Base-by-base conservation (phyloP, 139 green algal species). In the Nannochloris sp. region DNA sequence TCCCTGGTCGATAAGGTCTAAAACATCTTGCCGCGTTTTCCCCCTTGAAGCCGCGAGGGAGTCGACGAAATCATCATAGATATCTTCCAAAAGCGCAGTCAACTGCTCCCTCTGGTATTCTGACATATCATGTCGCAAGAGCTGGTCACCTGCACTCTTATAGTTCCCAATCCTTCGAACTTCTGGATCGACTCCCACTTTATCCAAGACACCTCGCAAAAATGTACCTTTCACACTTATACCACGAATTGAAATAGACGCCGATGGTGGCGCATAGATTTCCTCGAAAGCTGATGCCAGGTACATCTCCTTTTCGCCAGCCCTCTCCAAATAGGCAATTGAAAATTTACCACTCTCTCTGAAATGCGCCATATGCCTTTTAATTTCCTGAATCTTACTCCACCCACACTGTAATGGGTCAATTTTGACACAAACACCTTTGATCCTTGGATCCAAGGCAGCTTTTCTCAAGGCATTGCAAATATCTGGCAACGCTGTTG, bases 281-380 rank as follows among this genome's bases (percentile, higher is more conserved):
- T 98, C 91, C 14, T 80, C 31, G 58, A 81, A 96, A 0, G 81
- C 82, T 20, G 59, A 77, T 12, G 87, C 89, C 25, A 98, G 66
- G 70, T 86, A 95, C 67, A 96, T 97, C 80, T 98, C 92, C 80
- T 96, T 92, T 76, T 86, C 78, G 13, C 86, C 82, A 2, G 73
- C 91, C 20, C 72, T 61, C 69, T 89, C 83, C 79, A 97, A 82
- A 69, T 86, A 96, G 5, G 80, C 84, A 1, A 97, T 72, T 6
- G 56, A 80, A 65, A 85, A 92, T 80, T 98, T 98, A 71, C 92
- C 91, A 30, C 49, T 73, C 11, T 70, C 20, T 12, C 72, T 71
- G 70, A 94, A 93, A 66, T 80, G 64, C 36, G 82, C 77, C 3
- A 96, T 62, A 69, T 93, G 77, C 8, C 83, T 69, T 29, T 74